Conservation (phyloP, 1,139 yeast genomes). For the Saccharomyces hybrid region DNA sequence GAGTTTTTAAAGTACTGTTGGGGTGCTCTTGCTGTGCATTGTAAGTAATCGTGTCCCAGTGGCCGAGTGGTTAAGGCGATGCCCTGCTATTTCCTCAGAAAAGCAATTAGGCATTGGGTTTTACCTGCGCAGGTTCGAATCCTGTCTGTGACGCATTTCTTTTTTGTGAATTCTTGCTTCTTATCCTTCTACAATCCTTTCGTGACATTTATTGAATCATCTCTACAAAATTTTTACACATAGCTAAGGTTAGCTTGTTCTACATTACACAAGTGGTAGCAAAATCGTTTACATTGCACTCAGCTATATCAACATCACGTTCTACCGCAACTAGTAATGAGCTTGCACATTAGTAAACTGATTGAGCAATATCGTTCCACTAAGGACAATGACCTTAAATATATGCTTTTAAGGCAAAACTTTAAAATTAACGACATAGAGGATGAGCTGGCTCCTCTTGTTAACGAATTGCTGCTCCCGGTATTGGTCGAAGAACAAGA, state of each 20-base stretch:
- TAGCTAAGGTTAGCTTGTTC: background rate
- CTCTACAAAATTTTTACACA: background rate
- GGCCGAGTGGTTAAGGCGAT: slow-evolving; percentile 89
- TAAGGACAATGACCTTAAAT: slow-evolving; percentile 21
- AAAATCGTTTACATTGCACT: background rate
- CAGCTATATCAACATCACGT: background rate
- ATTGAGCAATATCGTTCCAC: slow-evolving; percentile 14
- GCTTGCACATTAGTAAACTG: slow-evolving; percentile 10
- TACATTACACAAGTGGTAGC: background rate
- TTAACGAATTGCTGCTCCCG: slow-evolving; percentile 16
- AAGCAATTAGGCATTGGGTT: slow-evolving; percentile 43
- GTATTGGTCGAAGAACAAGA: slow-evolving; percentile 15
- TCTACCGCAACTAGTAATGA: background rate
- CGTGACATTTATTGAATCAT: background rate
- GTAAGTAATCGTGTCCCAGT: slow-evolving; percentile 40
- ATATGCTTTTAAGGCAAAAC: slow-evolving; percentile 20
- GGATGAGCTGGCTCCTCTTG: slow-evolving; percentile 11
- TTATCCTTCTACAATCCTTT: background rate
- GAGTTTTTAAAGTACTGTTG: too few species aligned
- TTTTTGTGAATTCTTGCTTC: slow-evolving; percentile 9
- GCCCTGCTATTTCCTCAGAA: slow-evolving; percentile 53
- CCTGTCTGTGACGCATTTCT: slow-evolving; percentile 49
- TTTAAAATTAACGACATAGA: slow-evolving; percentile 8
- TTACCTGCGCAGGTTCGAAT: slow-evolving; percentile 59
- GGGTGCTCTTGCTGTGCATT: too few species aligned